Percentiles rank a stretch among this genome's conserved stretches.
Conservation (phyloP, 2,329 filamentous ascomycete species). For the Calonectria honghensis region DNA sequence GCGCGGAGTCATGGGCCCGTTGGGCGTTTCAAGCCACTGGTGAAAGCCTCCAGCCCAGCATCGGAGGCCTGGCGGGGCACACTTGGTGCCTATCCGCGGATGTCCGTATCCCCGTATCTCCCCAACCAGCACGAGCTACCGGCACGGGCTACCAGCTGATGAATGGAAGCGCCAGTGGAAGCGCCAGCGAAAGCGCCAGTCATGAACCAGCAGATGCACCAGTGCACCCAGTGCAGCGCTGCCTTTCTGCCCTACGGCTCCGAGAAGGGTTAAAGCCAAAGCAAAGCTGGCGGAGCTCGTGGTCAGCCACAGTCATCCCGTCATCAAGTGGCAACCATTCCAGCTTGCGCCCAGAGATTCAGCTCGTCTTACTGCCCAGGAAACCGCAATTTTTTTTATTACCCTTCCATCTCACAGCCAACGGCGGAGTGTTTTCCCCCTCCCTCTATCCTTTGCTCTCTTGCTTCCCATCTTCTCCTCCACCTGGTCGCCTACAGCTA, state of each 20-base stretch:
- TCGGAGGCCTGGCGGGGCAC: slow-evolving; percentile 24
- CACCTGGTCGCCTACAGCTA: background rate
- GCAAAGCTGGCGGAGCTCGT: slow-evolving; percentile 13
- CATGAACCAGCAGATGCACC: slow-evolving; percentile 2
- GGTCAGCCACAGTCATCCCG: slow-evolving; percentile 52
- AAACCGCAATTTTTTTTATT: slow-evolving; percentile 19
- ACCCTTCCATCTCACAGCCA: slow-evolving; percentile 25
- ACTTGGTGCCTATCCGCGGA: slow-evolving; percentile 18
- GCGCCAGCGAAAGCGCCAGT: background rate
- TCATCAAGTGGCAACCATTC: slow-evolving; percentile 54
- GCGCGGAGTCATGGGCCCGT: slow-evolving; percentile 5
- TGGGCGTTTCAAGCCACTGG: slow-evolving; percentile 6
- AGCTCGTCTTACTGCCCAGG: slow-evolving; percentile 34
- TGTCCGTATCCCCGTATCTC: slow-evolving; percentile 15
- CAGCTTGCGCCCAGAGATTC: slow-evolving; percentile 23
- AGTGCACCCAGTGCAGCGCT: slow-evolving; percentile 11
- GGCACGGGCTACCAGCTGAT: background rate
- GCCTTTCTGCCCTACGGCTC: slow-evolving; percentile 27
- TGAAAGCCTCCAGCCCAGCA: slow-evolving; percentile 14
- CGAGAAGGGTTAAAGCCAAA: slow-evolving; percentile 7
- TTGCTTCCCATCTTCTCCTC: background rate
- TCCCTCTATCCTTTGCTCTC: slow-evolving; percentile 19
- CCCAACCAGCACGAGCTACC: slow-evolving; percentile 7
- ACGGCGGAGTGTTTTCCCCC: slow-evolving; percentile 4
- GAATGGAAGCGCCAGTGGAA: slow-evolving; percentile 2